Conservation (phyloP, 2,329 filamentous ascomycete species). For the Sordariomycetes sp. region DNA sequence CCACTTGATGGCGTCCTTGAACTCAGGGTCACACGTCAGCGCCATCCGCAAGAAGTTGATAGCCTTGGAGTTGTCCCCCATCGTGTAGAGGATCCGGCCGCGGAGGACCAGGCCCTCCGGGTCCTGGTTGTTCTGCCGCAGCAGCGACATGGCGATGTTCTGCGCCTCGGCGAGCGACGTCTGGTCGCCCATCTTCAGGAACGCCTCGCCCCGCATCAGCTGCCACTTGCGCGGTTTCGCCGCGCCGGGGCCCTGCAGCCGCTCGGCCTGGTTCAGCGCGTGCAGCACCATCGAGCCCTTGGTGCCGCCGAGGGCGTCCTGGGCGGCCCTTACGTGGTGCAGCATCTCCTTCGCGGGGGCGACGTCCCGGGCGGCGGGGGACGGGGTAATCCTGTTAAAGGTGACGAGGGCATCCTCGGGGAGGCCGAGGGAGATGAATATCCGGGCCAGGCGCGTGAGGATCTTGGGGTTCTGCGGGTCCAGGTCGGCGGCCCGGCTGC, state of each 20-base stretch:
- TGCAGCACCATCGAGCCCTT: conserved; percentile 85
- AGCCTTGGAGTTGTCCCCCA: conserved; percentile 92
- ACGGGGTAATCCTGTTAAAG: conserved; percentile 66
- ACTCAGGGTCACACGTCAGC: conserved; percentile 82
- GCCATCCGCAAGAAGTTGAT: conserved; percentile 87
- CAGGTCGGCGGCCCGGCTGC: conserved; percentile 65
- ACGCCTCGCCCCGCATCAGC: conserved; percentile 80
- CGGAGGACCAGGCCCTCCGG: conserved; percentile 87
- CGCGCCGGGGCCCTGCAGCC: conserved; percentile 61
- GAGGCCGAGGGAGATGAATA: conserved; percentile 76
- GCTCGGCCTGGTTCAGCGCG: conserved; percentile 82
- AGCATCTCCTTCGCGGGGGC: conserved; percentile 75
- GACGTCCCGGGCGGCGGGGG: conserved; percentile 75
- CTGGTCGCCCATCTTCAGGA: conserved; percentile 80
- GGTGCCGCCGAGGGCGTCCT: conserved; percentile 59
- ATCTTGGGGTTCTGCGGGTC: conserved; percentile 84
- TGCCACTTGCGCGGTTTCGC: conserved; percentile 85
- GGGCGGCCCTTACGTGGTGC: conserved; percentile 66
- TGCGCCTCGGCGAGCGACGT: conserved; percentile 87
- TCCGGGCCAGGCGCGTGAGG: conserved; percentile 72
- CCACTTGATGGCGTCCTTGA: conserved; percentile 76
- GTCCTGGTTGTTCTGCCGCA: conserved; percentile 79
- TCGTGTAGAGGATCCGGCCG: conserved; percentile 74
- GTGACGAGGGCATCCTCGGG: conserved; percentile 78
- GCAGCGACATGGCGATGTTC: conserved; percentile 77